Base-by-base conservation (phyloP, 305 asterid genomes). In the Fraxinus platypoda region DNA sequence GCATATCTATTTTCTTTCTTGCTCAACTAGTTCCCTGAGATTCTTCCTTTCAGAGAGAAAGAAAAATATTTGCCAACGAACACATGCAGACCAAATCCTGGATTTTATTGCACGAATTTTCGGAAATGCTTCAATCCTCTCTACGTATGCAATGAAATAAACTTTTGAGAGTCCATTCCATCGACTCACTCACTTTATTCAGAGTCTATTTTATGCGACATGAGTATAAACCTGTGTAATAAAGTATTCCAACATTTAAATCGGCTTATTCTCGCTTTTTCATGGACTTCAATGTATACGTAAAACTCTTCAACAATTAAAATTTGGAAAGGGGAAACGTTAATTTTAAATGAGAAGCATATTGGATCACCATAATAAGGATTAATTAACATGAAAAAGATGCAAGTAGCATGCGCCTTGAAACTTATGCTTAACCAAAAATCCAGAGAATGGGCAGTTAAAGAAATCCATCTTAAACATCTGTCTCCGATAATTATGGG, bases 1-100 rank as follows among this genome's bases (percentile, higher is more conserved):
- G 76, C 78, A 76, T 21, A 62, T 81, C 33, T 76, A 59, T 72
- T 43, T 54, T 38, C 9, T 72, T 37, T 23, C 13, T 68, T 49
- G 76, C 68, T 57, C 33, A 46, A 79, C 30, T 26, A 35, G 49
- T 52, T 46, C 15, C 77, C n/a, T 73, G 35, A 72, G 33, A 25
- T 64, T 79, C 25, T 28, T 31, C 57, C 68, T 49, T 23, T 38
- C 76, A 46, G 59, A 83, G 68, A 64, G 0, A n/a, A 54, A 57
- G 28, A 59, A 59, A 59, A 59, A 21, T 21, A 59, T 59, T 21
- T 59, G 30, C 70, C 70, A 21, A 9, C 70, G 8, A 7, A 59
- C 70, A 59, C 13, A 57, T 57, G 70, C 68, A 57, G 28, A 19
- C 68, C 28, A 57, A 19, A 1, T 19, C 28, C 68, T 19, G 13